phyloP scores from a whole-genome alignment of 2,329 filamentous ascomycete species.

The Ophiostoma tasmaniense region DNA sequence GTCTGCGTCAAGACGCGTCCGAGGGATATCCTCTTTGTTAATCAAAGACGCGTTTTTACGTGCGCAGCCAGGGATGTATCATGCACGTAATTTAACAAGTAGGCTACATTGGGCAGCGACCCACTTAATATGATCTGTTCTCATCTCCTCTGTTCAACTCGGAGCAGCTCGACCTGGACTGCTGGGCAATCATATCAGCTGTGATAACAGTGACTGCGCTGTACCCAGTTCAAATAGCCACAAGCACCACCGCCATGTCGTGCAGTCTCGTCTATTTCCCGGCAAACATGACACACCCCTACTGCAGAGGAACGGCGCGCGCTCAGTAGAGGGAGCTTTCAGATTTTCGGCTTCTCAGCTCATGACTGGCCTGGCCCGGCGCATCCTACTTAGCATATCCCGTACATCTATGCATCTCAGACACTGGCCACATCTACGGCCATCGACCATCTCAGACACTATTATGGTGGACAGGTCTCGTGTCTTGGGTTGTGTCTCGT shows the following conservation, averaged over 20 bases:
- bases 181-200: too few relatives aligned
- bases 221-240: background rate
- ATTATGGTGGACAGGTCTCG: background rate
- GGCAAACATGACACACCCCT: background rate
- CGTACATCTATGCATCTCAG: background rate
- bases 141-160: background rate
- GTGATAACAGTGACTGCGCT: background rate
- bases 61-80: background rate
- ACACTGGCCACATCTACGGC: background rate
- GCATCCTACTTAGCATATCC: background rate
- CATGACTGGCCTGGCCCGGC: background rate
- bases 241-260: background rate
- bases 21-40: background rate
- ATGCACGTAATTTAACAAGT: background rate
- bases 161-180: background rate
- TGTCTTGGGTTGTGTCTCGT: background rate
- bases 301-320: background rate
- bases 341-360: background rate
- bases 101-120: background rate
- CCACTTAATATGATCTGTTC: background rate
- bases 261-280: conserved; percentile 4
- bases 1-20: background rate
- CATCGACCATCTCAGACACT: conserved; percentile 1
- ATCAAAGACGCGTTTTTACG: background rate
- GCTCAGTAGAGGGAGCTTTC: background rate